Base-by-base conservation (phyloP, 768 basidiomycete species). In the Roridomyces roridus region DNA sequence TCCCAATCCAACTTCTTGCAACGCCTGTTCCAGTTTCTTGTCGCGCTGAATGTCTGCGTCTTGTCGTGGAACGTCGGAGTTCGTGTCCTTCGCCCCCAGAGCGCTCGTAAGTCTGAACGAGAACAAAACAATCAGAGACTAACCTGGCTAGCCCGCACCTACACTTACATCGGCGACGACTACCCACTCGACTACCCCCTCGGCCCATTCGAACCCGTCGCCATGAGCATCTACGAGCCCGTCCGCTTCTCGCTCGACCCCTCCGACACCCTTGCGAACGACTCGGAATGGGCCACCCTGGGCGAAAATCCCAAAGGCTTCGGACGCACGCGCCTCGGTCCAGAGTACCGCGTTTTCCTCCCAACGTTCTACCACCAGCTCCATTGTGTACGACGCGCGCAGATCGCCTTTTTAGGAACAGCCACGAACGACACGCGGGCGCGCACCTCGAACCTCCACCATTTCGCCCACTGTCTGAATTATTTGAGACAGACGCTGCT, bases 401-500 rank as follows among this genome's bases (percentile, higher is more conserved):
- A 64, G 40, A 26, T 53, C 46, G 48, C 55, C 2, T 49, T 71
- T 8, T 31, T 63, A 18, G n/a, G n/a, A n/a, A n/a, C n/a, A n/a
- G n/a, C n/a, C n/a, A n/a, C n/a, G n/a, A 48, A 70, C 37, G 59
- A 46, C 43, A 55, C 58, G n/a, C 44, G 60, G 28, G 37, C 23
- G 3, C 35, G 37, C 28, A 50, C 53, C 18, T n/a, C n/a, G n/a
- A 62, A 45, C 21, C 9, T 51, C 3, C 57, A 52, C 14, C 75
- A 76, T 37, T 44, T 70, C 14, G 63, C 68, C 5, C 77, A 78
- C 50, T 78, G 77, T 51, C 49, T 77, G 2, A 69, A 72, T 42
- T 77, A 76, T 55, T 58, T 77, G 7, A 61, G 75, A 5, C 75
- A 77, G 42, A 68, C 67, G 2, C 51, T 74, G 18, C 55, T 78